A percentile compares a stretch with the other conserved stretches of the same genome.
Conservation (phyloP, 176 grass and related monocot genomes). For the Rhynchospora pubera region DNA sequence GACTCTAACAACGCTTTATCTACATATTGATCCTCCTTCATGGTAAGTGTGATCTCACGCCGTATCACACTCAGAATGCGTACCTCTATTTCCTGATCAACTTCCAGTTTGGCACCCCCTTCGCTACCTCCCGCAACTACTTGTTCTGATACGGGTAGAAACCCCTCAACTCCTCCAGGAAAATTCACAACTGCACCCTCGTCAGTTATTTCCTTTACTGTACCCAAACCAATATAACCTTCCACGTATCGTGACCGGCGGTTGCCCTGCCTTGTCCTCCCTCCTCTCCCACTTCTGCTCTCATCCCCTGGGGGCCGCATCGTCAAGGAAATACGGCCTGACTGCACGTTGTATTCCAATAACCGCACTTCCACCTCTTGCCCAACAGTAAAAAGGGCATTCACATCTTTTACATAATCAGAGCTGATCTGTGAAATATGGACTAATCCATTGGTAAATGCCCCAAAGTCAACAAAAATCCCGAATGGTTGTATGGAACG, state of each 20-base stretch:
- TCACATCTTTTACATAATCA: slow-evolving; percentile 76
- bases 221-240: slow-evolving; percentile 48
- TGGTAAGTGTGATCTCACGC: slow-evolving; percentile 69
- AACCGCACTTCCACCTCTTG: slow-evolving; percentile 86
- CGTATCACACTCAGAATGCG: slow-evolving; percentile 53
- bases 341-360: slow-evolving; percentile 66
- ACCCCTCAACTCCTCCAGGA: slow-evolving; percentile 67
- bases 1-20: slow-evolving; percentile 66
- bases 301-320: slow-evolving; percentile 64
- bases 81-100: slow-evolving; percentile 58
- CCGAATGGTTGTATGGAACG: slow-evolving; percentile 90
- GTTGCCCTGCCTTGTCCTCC: slow-evolving; percentile 7
- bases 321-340: slow-evolving; percentile 66
- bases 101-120: slow-evolving; percentile 51
- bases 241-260: slow-evolving; percentile 34
- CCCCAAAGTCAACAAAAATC: slow-evolving; percentile 80
- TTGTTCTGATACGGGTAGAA: slow-evolving; percentile 71
- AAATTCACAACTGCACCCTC: slow-evolving; percentile 63
- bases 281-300: slow-evolving; percentile 27
- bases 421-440: slow-evolving; percentile 85
- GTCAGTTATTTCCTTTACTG: slow-evolving; percentile 52
- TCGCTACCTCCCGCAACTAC: not conserved
- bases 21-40: slow-evolving; percentile 68
- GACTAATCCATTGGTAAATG: slow-evolving; percentile 80
- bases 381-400: slow-evolving; percentile 61